Conservation (phyloP, 148 eudicot genomes). For the Dianthus caryophyllus region DNA sequence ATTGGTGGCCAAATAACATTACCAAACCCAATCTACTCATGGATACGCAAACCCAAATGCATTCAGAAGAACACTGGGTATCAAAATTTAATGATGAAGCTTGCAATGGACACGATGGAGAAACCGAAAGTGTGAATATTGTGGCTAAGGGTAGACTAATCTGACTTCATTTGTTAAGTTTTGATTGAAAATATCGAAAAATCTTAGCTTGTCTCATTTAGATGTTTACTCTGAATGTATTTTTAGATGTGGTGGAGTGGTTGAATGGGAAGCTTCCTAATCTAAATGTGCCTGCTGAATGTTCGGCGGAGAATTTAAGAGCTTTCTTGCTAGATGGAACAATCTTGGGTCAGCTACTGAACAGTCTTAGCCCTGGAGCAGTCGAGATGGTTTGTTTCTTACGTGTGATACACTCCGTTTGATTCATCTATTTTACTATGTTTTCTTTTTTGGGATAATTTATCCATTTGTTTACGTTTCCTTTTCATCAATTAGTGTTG, state of each 20-base stretch:
- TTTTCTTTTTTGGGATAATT: too few species aligned
- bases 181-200: slow-evolving; percentile 2
- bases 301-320: slow-evolving; percentile 70
- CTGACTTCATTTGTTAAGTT: not conserved
- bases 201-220: slow-evolving; percentile 4
- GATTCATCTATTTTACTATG: too few species aligned
- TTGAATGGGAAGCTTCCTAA: slow-evolving; percentile 58
- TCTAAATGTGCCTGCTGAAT: slow-evolving; percentile 51
- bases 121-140: slow-evolving; percentile 32
- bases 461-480: too few species aligned
- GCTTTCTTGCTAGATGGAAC: slow-evolving; percentile 62
- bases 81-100: slow-evolving; percentile 24
- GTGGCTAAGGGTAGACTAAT: slow-evolving; percentile 26
- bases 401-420: too few species aligned
- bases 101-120: slow-evolving; percentile 33
- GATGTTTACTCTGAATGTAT: slow-evolving; percentile 6
- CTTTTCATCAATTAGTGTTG: too few species aligned
- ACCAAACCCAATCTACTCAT: slow-evolving; percentile 27
- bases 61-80: slow-evolving; percentile 33
- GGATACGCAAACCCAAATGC: slow-evolving; percentile 40
- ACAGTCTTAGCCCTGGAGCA: slow-evolving; percentile 69
- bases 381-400: slow-evolving; percentile 33
- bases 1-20: slow-evolving; percentile 9
- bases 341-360: slow-evolving; percentile 56
- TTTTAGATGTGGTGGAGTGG: slow-evolving; percentile 55